phyloP scores from a whole-genome alignment of 148 eudicot genomes.

The Rhododendron simsii region DNA sequence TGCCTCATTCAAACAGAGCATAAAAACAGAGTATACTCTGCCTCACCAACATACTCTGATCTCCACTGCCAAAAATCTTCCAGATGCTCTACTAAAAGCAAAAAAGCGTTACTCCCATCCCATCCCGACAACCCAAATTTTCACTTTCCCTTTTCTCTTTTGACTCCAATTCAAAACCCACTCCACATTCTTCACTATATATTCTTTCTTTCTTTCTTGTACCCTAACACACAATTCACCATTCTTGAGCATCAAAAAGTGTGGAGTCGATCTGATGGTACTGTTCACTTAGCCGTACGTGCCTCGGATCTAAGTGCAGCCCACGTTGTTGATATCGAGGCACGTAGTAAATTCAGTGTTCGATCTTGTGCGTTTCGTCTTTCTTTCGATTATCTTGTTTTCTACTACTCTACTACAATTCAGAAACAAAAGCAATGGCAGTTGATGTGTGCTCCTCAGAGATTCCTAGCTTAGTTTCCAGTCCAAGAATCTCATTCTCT shows the following conservation, averaged over 20 bases:
- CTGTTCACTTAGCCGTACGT: background rate
- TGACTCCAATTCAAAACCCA: conserved; percentile 20
- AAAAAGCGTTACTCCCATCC: conserved; percentile 9
- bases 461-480: conserved; percentile 19
- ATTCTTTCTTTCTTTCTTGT: background rate
- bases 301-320: background rate
- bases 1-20: conserved; percentile 9
- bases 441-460: conserved; percentile 51
- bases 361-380: background rate
- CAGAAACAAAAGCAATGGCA: conserved; percentile 31
- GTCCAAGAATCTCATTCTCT: conserved; percentile 71
- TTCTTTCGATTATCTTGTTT: background rate
- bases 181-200: background rate
- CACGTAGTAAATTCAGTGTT: background rate
- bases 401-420: background rate
- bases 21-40: background rate
- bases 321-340: background rate
- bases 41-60: conserved; percentile 4
- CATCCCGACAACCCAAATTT: conserved; percentile 8
- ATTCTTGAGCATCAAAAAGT: background rate
- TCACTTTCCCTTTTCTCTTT: conserved; percentile 19
- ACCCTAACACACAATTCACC: background rate
- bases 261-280: background rate
- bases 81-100: conserved; percentile 18
- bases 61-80: conserved; percentile 6